Conservation (phyloP, 169 alveolate species). For the Besnoitia besnoiti region DNA sequence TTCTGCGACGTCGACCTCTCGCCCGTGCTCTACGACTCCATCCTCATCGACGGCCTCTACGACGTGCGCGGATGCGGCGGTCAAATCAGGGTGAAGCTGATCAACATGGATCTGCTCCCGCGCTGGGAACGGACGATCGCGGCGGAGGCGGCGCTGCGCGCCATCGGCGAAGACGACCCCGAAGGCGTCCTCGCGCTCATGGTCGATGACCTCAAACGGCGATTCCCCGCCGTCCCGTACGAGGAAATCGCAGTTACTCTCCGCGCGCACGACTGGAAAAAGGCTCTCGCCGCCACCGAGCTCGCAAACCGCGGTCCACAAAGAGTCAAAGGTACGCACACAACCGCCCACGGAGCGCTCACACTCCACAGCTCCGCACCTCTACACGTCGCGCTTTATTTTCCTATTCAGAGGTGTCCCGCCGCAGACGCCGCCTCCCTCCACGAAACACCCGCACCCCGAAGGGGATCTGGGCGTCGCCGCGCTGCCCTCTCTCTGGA, state of each 20-base stretch:
- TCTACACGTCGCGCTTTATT: no score
- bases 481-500: no score
- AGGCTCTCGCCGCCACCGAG: not conserved
- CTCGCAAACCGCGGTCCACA: not conserved
- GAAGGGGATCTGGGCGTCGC: no score
- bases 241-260: not conserved
- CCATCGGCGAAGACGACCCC: constrained; percentile 24
- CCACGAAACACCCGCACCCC: no score
- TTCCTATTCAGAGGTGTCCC: no score
- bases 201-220: constrained; percentile 27
- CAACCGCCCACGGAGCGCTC: no score
- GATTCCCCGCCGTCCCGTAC: constrained; percentile 25
- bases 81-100: constrained; percentile 19
- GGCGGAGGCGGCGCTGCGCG: constrained; percentile 27
- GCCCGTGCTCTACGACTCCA: not conserved
- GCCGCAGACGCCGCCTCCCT: no score
- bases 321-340: not conserved
- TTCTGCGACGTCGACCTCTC: constrained; percentile 32
- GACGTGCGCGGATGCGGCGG: constrained; percentile 20
- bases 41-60: constrained; percentile 31
- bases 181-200: constrained; percentile 37
- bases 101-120: constrained; percentile 35
- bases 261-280: constrained; percentile 15
- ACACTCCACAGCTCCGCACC: no score
- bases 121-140: constrained; percentile 38